Evolutionary conservation across 2,329 filamentous ascomycete genomes (phyloP).

Genomic region (Rhynchosporium agropyri): DNA sequence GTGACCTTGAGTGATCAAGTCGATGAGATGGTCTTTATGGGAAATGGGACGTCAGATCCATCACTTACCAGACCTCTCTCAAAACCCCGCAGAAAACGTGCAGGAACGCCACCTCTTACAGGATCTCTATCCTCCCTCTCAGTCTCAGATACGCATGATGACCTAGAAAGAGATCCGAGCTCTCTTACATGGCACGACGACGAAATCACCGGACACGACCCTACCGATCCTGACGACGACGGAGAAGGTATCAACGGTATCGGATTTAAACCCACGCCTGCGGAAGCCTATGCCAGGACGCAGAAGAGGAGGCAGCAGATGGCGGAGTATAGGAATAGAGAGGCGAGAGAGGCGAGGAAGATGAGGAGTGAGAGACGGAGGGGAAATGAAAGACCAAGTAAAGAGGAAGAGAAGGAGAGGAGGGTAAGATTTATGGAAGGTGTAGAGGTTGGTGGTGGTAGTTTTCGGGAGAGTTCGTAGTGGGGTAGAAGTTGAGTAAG

Average conservation of each 20-base stretch:
- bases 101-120: constrained; percentile 35
- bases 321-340: constrained; percentile 62
- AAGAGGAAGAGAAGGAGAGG: constrained; percentile 33
- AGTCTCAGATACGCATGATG: constrained; percentile 20
- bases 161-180: constrained; percentile 47
- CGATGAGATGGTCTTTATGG: constrained; percentile 38
- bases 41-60: constrained; percentile 35
- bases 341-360: constrained; percentile 62
- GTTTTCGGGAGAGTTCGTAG: constrained; percentile 16
- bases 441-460: constrained; percentile 21
- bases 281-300: constrained; percentile 59
- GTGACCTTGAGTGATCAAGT: constrained; percentile 33
- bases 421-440: constrained; percentile 39
- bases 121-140: background rate
- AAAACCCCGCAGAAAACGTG: constrained; percentile 37
- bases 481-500: background rate
- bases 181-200: constrained; percentile 69
- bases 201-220: constrained; percentile 68
- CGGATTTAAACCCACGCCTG: constrained; percentile 66
- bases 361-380: constrained; percentile 56
- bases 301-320: constrained; percentile 63
- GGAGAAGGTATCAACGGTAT: constrained; percentile 69
- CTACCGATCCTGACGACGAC: constrained; percentile 66
- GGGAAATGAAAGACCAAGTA: constrained; percentile 28
- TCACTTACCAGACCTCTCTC: constrained; percentile 39